Base-by-base conservation (phyloP, 2,329 filamentous ascomycete species). In the Sporothrix euskadiensis region DNA sequence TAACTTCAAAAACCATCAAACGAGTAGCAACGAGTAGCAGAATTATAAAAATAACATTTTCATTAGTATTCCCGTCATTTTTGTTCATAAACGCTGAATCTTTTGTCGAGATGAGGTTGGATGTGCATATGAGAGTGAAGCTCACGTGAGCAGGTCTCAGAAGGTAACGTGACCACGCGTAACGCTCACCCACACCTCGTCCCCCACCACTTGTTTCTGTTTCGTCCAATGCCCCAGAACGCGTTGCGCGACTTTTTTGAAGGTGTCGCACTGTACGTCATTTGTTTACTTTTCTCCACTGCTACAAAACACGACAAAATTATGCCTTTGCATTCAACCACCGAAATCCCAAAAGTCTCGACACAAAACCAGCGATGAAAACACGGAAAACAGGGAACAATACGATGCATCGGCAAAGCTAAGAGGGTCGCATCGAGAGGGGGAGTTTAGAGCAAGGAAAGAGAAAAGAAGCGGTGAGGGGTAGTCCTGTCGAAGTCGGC, bases 241-340 rank as follows among this genome's bases (percentile, higher is more conserved):
- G 68, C 68, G 68, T 35, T 54, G 68, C 68, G 68, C 68, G 49
- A 26, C 22, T 39, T 30, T 30, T 49, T 30, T 30, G 14, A 16
- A 3, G 10, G 4, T 12, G 14, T 19, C 7, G 16, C 30, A 41
- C 57, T 63, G 59, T 57, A 75, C 74, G 74, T 75, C 74, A 75
- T 75, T 73, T 75, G 72, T 75, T 73, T 75, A 75, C 74, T 73
- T 74, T 63, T 56, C 4, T 1, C 12, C 8, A 26, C 52, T 54
- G 12, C 9, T 44, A 14, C 41, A 44, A 49, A 49, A 49, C 44
- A 49, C 44, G 19, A 49, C 12, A 44, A 44, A 44, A 30, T 68
- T 52, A 68, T 68, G 65, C 65, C 44, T 12, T 66, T 44, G 61
- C 19, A 59, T 30, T 16, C 14, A 52, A 47, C 44, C 47, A 69